Evolutionary conservation across 1,284 basidiomycete genomes (phyloP).

Genomic region (Somion occarium): DNA sequence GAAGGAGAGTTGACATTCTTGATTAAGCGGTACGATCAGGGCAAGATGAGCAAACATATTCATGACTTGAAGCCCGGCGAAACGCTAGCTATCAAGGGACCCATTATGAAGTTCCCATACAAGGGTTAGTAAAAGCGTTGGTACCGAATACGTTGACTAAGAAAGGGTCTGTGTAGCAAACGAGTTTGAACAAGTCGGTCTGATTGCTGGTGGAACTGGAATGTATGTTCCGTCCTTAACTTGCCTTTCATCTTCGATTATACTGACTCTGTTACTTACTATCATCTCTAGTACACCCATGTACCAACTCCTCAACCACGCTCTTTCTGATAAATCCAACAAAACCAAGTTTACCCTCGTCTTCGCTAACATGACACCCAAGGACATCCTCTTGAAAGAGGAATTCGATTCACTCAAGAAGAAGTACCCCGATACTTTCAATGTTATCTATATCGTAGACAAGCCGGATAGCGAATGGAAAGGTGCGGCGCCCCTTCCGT

Average conservation of each 20-base stretch:
- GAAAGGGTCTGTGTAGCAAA: slow-evolving; percentile 50
- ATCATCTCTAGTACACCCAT: slow-evolving; percentile 54
- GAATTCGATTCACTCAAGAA: slow-evolving; percentile 76
- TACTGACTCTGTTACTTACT: slow-evolving; percentile 1
- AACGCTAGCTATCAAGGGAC: slow-evolving; percentile 85
- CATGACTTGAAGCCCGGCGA: slow-evolving; percentile 74
- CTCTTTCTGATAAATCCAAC: slow-evolving; percentile 70
- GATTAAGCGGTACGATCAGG: slow-evolving; percentile 82
- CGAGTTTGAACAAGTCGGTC: slow-evolving; percentile 79
- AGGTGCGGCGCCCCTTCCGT: slow-evolving; percentile 32
- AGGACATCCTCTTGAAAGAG: slow-evolving; percentile 85
- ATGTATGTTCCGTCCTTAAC: slow-evolving; percentile 47
- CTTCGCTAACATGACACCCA: slow-evolving; percentile 88
- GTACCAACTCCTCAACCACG: slow-evolving; percentile 74
- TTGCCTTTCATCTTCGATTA: background rate
- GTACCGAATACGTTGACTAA: background rate
- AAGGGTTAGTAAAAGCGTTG: slow-evolving; percentile 40
- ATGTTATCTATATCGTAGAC: slow-evolving; percentile 87
- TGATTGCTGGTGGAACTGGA: slow-evolving; percentile 89
- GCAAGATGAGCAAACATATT: slow-evolving; percentile 79
- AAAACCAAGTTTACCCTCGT: slow-evolving; percentile 94
- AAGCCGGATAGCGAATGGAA: slow-evolving; percentile 70
- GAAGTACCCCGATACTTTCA: slow-evolving; percentile 67
- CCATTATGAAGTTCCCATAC: slow-evolving; percentile 80
- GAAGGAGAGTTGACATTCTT: slow-evolving; percentile 79